Base-by-base conservation (phyloP, 805 yeast genomes). In the Kodamaea jinghongensis region DNA sequence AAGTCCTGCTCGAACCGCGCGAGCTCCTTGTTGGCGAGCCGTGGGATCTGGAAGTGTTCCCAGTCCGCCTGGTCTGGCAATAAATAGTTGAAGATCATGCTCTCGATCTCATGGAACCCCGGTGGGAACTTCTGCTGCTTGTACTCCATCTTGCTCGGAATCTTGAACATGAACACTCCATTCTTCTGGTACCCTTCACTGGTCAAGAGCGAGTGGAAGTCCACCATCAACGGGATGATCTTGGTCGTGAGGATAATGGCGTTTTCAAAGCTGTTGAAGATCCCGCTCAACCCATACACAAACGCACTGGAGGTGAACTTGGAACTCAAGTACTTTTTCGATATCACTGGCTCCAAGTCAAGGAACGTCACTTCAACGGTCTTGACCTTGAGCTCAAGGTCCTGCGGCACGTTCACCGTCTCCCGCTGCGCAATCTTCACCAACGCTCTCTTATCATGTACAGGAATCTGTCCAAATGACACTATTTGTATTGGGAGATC, bases 191-290 rank as follows among this genome's bases (percentile, higher is more conserved):
- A 65, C 12, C 37, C 34, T 17, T 48, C 47, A 14, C 33, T 20
- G 14, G 20, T n/a, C 9, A 36, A 23, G 7, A 36, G 12, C 14
- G 44, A 41, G 10, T 50, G 41, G 17, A 63, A 58, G 12, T 56
- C 41, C 13, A 41, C 34, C 11, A 50, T 35, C 22, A 36, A 36
- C 15, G 34, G 40, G 10, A 62, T 55, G 3, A 56, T 44, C 29
- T 58, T 50, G 9, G 63, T 54, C 7, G 59, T 51, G 4, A 67
- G 61, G 10, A 62, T 39, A 6, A 66, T 39, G 3, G 52, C 49
- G 17, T 63, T 61, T 32, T 59, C 63, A 40, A 65, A 67, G 0
- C 67, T 53, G 39, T 55, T 56, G 51, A 63, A 64, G 9, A 67
- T 44, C 8, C 67, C 57, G 7, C 61, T 41, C 31, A 47, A 28